Base-by-base conservation (phyloP, 345 rosid genomes). In the Ailanthus altissimus region DNA sequence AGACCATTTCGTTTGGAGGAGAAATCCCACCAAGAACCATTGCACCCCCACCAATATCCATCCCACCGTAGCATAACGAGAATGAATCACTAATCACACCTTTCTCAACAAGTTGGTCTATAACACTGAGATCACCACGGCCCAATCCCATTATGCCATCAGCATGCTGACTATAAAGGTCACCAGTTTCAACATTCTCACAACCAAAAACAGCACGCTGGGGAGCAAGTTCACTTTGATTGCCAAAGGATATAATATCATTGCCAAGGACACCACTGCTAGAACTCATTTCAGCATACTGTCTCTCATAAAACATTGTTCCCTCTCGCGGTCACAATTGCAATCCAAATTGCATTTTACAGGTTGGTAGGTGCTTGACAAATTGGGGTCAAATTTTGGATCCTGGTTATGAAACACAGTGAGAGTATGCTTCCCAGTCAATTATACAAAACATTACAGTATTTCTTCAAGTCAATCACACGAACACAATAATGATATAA, bases 101-200 rank as follows among this genome's bases (percentile, higher is more conserved):
- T 77, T 90, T 93, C 46, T 87, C 94, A 54, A 91, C 97, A 67
- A 96, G 94, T 75, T 96, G 99, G 77, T 93, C 99, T 67, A 93
- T 86, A 78, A 96, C 79, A 74, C 99, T 93, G 40, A 92, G 89
- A 82, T 93, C 99, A 28, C 98, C 99, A 54, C 89, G 87, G 15
- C 98, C 98, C 85, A 96, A 80, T 76, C 99, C 99, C 79, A 96
- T 93, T 73, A 96, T 96, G 3, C 99, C 98, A 82, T 96, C 98
- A 68, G 98, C 97, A 58, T 86, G 97, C 67, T 96, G 97, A 64
- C 91, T 89, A 75, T 91, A 96, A 61, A 93, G 97, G 73, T 92
- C 99, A 36, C 97, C 98, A 0, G 99, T 96, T 76, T 96, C 97
- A 40, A 87, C 76, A 77, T 86, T 93, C 71, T 96, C 97, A 70